Conservation (phyloP, 768 basidiomycete species). For the Grammothele lineata region DNA sequence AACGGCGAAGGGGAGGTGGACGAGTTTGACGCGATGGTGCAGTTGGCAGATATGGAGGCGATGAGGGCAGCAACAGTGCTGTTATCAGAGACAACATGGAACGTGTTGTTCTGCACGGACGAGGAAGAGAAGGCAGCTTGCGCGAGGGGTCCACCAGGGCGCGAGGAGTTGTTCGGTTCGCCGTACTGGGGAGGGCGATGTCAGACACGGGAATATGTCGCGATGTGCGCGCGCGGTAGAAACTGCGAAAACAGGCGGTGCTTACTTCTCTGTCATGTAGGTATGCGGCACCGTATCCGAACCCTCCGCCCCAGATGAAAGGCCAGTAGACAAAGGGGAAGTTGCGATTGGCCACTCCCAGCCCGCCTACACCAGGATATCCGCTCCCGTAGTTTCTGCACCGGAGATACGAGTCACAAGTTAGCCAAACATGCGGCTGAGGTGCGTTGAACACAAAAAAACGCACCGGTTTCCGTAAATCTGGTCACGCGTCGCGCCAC, state of each 20-base stretch:
- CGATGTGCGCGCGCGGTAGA: constrained; percentile 18
- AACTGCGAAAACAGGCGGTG: too few species aligned
- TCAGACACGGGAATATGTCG: too few species aligned
- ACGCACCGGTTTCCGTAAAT: constrained; percentile 8
- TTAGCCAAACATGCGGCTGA: not conserved
- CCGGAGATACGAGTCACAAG: not conserved
- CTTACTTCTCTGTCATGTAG: constrained; percentile 38
- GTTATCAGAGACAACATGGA: constrained; percentile 33
- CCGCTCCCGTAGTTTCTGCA: constrained; percentile 57
- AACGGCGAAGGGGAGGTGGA: constrained; percentile 26
- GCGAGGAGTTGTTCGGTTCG: constrained; percentile 27
- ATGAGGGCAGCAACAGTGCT: constrained; percentile 31
- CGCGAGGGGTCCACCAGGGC: constrained; percentile 31
- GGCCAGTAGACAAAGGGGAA: constrained; percentile 74
- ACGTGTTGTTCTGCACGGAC: constrained; percentile 23
- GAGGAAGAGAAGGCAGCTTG: constrained; percentile 26
- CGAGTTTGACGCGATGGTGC: constrained; percentile 26
- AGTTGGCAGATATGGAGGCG: constrained; percentile 25
- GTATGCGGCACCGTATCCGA: constrained; percentile 29
- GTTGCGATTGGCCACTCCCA: constrained; percentile 43
- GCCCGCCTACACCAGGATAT: constrained; percentile 45
- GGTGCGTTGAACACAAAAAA: not conserved
- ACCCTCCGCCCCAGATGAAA: constrained; percentile 41
- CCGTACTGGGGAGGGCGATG: constrained; percentile 36
- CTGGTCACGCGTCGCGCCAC: constrained; percentile 44